Conservation (phyloP, 768 basidiomycete genomes). For the Pisolithus albus region DNA sequence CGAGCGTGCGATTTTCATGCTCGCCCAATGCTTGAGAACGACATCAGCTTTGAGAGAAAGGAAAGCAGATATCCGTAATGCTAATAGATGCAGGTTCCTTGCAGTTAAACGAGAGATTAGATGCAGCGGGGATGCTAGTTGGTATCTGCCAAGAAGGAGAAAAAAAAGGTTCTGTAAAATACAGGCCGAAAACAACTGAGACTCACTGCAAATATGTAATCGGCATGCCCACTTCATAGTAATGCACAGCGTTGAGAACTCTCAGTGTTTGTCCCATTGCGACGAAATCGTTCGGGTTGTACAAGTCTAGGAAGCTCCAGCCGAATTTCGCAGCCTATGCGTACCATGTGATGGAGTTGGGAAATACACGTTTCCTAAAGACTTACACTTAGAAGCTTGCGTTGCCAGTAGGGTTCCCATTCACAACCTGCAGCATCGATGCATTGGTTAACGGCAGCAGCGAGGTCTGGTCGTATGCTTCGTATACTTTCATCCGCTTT, state of each 20-base stretch:
- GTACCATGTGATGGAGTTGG: not conserved
- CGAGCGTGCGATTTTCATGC: conserved; percentile 78
- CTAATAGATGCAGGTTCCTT: conserved; percentile 85
- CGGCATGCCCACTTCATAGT: conserved; percentile 89
- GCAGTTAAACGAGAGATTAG: conserved; percentile 79
- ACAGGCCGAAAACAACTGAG: not conserved
- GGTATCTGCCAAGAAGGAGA: conserved; percentile 49
- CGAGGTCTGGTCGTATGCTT: conserved; percentile 79
- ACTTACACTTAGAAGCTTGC: conserved; percentile 71
- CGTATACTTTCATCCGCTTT: conserved; percentile 92
- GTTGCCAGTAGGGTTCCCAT: conserved; percentile 88
- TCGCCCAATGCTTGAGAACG: conserved; percentile 94
- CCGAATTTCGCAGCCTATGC: conserved; percentile 93
- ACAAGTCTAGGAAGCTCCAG: conserved; percentile 85
- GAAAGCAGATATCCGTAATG: conserved; percentile 82
- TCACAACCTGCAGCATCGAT: conserved; percentile 91
- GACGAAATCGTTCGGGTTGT: conserved; percentile 89
- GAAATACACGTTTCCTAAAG: not conserved
- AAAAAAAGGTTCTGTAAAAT: conserved; percentile 2
- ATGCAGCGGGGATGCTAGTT: conserved; percentile 69
- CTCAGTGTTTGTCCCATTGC: conserved; percentile 89
- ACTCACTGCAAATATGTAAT: conserved; percentile 85
- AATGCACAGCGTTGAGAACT: conserved; percentile 88
- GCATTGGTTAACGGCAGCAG: conserved; percentile 82
- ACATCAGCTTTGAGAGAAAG: conserved; percentile 77